Conservation (phyloP, 768 basidiomycete species). For the Lactarius pseudohatsudake region DNA sequence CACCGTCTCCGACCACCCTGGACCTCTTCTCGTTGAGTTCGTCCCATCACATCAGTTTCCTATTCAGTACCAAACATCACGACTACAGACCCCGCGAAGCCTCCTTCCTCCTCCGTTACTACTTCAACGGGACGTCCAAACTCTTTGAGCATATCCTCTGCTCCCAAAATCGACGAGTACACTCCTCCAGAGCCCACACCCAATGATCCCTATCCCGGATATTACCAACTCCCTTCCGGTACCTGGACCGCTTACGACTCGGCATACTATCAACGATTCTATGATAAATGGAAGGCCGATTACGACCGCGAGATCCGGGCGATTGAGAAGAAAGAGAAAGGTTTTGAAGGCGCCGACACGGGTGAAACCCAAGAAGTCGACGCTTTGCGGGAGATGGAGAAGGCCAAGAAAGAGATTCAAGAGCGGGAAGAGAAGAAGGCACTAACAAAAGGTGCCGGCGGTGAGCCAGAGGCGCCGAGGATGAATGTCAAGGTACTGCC, state of each 20-base stretch:
- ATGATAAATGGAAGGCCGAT: conserved; percentile 70
- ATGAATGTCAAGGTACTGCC: conserved; percentile 77
- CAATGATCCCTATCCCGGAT: conserved; percentile 80
- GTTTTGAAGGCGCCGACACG: conserved; percentile 66
- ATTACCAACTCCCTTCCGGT: conserved; percentile 82
- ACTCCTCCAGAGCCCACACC: conserved; percentile 72
- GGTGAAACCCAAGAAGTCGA: conserved; percentile 58
- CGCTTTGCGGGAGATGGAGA: conserved; percentile 74
- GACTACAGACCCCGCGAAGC: conserved; percentile 23
- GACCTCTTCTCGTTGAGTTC: conserved; percentile 73
- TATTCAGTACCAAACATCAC: conserved; percentile 7
- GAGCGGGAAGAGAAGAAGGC: conserved; percentile 77
- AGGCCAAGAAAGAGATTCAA: conserved; percentile 69
- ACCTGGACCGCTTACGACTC: conserved; percentile 74
- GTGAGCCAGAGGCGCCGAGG: conserved; percentile 57
- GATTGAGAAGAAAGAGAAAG: conserved; percentile 67
- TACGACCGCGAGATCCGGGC: conserved; percentile 70
- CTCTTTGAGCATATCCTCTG: conserved; percentile 51
- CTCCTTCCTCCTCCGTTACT: conserved; percentile 30
- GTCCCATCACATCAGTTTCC: conserved; percentile 28
- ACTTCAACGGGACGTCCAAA: conserved; percentile 4
- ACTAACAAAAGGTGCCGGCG: conserved; percentile 62
- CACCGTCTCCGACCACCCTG: conserved; percentile 37
- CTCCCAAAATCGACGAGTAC: conserved; percentile 66
- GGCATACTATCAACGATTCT: conserved; percentile 64